Base-by-base conservation (phyloP, 805 yeast species). In the Saccharomyces mikatae region DNA sequence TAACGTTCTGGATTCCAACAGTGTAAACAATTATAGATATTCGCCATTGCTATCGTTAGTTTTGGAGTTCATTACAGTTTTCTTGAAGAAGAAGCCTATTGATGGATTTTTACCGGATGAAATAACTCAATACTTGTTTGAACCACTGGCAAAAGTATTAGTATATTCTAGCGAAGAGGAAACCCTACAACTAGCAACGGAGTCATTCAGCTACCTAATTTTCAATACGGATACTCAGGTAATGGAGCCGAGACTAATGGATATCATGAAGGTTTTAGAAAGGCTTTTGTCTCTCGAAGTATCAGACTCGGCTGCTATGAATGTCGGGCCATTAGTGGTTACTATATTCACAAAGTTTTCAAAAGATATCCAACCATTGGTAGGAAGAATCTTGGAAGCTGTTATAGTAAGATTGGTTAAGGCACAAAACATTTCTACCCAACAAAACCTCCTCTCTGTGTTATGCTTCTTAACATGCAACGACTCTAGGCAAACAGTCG, bases 291-390 rank as follows among this genome's bases (percentile, higher is more conserved):
- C 87, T 1, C 88, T 96, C 0, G 75, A 76, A 6, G 74, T 87
- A 54, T 79, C 86, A 14, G 97, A 90, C 60, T 80, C 86, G 47
- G 96, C 96, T 0, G 91, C 95, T 0, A 76, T 84, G 70, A 85
- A 87, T 55, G 80, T 88, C 47, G 97, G 83, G 62, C 72, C 77
- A 6, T 78, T 87, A 24, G 82, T 87, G 2, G 74, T 80, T 10
- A 78, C 85, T 0, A 73, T 86, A 32, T 75, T 87, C 41, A 79
- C 80, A 21, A 79, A 78, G 56, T 83, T 78, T 58, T 73, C 78
- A 3, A 60, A 60, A 17, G 72, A 72, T 52, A 63, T 76, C 5
- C 70, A 71, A 41, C 60, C 54, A 36, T 55, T 77, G 28, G 63
- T 78, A 1, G 71, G 74, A 2, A 81, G 81, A 52, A 81, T 92